Base-by-base conservation (phyloP, 495 filamentous ascomycete genomes). In the Oleoguttula mirabilis region DNA sequence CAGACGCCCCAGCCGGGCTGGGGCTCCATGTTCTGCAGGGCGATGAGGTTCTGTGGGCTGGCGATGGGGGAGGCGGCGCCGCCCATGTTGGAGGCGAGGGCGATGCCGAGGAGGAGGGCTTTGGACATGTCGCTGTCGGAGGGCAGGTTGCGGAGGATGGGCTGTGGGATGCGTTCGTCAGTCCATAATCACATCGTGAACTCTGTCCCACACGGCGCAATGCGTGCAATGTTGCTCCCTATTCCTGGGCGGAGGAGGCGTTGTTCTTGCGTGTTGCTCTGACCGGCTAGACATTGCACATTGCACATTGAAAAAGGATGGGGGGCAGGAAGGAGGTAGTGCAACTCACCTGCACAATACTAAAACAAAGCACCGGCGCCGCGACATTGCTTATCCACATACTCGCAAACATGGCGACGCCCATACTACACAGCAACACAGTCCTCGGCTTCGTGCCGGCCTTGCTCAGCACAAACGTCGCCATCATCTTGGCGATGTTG, bases 381-480 rank as follows among this genome's bases (percentile, higher is more conserved):
- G 90, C 90, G 24, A 99, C 90, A 51, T 99, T 99, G 60, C 83
- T 92, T 56, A 99, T 95, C 74, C 92, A 88, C 90, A 99, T 99
- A 51, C 85, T 94, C 25, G 88, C 75, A 56, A 96, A 88, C 64
- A 88, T 88, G 47, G 90, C 90, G 32, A 99, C 90, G 52, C 94
- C 93, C 90, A 99, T 99, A 61, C 87, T 94, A 20, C 88, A 87
- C 19, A 99, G 55, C 10, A 99, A 72, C 15, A 99, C 87, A 14
- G 81, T 82, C 34, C 79, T 70, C 4, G 92, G 88, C 53, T 76
- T 77, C 8, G 90, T 93, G 8, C 90, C 90, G 24, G 90, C 90
- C 64, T 94, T 95, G 67, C 84, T 88, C 25, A 99, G 73, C n/a
- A 96, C 84, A 54, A 95, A 84, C 10, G 88, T 94, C 6, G 90